phyloP scores from a whole-genome alignment of 2,329 filamentous ascomycete genomes.

The Samsoniella hepiali region DNA sequence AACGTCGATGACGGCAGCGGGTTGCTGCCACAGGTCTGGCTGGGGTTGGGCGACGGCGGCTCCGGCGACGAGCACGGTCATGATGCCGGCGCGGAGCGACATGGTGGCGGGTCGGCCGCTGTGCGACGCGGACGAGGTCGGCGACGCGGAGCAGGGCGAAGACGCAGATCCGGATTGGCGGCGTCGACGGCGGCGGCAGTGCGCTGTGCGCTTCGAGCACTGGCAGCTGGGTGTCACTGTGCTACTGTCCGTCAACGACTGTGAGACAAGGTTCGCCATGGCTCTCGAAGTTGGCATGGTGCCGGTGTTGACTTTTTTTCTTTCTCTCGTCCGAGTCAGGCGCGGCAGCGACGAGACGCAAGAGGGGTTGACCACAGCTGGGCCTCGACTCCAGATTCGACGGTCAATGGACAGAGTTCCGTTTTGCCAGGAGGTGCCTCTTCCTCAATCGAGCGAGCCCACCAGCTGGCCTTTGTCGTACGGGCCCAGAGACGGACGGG shows the following conservation, averaged over 20 bases:
- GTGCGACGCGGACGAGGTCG: background rate
- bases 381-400: too few species aligned
- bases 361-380: too few species aligned
- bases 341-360: too few species aligned
- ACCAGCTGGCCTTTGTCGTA: too few species aligned
- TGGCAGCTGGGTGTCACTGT: background rate
- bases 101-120: background rate
- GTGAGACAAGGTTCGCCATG: conserved; percentile 17
- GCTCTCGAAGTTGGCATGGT: background rate
- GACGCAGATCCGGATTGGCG: background rate
- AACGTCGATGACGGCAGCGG: background rate
- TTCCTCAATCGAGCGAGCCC: too few species aligned
- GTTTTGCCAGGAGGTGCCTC: too few species aligned
- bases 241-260: background rate
- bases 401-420: too few species aligned
- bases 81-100: conserved; percentile 7
- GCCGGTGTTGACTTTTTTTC: background rate
- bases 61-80: background rate
- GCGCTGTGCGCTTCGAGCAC: background rate
- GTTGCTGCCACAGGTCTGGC: background rate
- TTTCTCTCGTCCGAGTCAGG: background rate
- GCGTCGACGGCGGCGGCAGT: background rate
- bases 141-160: background rate
- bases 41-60: background rate
- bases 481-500: too few species aligned